Conservation (phyloP, 331 rosid species). For the Acacia concinna region DNA sequence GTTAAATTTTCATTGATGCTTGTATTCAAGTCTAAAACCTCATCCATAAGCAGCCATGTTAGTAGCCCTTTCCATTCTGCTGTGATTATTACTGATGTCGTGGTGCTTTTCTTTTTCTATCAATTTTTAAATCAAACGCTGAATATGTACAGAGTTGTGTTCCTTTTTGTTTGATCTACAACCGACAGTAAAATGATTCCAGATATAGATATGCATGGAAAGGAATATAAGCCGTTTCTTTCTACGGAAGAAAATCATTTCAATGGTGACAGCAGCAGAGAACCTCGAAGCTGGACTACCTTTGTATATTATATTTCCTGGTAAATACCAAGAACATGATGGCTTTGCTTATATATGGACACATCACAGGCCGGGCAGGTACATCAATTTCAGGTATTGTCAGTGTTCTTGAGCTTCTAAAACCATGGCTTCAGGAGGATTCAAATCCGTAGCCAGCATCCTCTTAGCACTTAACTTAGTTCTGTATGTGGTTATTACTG, state of each 20-base stretch:
- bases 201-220: background rate
- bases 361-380: conserved; percentile 18
- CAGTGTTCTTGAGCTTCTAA: conserved; percentile 25
- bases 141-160: background rate
- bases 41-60: conserved; percentile 4
- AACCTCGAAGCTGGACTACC: background rate
- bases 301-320: background rate
- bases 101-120: background rate
- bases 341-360: conserved; percentile 30
- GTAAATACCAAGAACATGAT: conserved; percentile 14
- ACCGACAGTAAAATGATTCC: background rate
- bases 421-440: conserved; percentile 64
- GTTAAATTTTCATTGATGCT: conserved; percentile 31
- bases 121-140: background rate
- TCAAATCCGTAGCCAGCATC: conserved; percentile 60
- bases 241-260: background rate
- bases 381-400: conserved; percentile 24
- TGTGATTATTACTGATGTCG: background rate
- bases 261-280: conserved; percentile 19
- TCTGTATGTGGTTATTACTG: conserved; percentile 58
- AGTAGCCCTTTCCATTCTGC: background rate
- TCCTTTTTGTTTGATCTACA: background rate
- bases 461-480: conserved; percentile 65
- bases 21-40: background rate
- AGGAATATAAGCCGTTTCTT: conserved; percentile 14